Percentiles rank a stretch among this genome's conserved stretches.
phyloP scores from a whole-genome alignment of 768 basidiomycete genomes.

The Strobilomyces confusus region DNA sequence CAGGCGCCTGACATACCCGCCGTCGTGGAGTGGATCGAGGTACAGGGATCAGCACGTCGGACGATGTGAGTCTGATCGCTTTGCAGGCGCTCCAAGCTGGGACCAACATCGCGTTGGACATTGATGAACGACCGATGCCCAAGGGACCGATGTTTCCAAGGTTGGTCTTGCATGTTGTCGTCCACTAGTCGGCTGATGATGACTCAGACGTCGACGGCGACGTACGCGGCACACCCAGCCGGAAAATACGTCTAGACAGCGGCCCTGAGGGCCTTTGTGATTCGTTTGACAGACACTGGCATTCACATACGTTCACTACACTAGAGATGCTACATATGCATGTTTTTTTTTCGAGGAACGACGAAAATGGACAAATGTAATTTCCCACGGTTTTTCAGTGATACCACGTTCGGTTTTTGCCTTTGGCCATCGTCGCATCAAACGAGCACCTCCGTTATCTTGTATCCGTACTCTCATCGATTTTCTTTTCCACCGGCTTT shows the following conservation, averaged over 20 bases:
- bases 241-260: constrained; percentile 4
- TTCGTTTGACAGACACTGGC: not conserved
- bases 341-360: not conserved
- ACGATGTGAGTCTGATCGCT: constrained; percentile 5
- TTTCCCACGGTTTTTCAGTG: constrained; percentile 31
- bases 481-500: constrained; percentile 18
- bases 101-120: constrained; percentile 85
- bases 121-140: constrained; percentile 92
- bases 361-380: not conserved
- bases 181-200: not conserved
- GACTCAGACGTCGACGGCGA: constrained; percentile 26
- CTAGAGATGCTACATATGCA: not conserved
- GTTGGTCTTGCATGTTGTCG: constrained; percentile 29
- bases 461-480: constrained; percentile 33
- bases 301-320: not conserved
- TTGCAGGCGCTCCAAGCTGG: constrained; percentile 85
- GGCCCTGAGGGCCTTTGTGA: not conserved
- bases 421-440: constrained; percentile 28
- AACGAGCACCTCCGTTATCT: constrained; percentile 32
- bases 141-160: constrained; percentile 83
- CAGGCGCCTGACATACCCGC: constrained; percentile 80
- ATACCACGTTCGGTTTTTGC: constrained; percentile 32
- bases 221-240: constrained; percentile 20
- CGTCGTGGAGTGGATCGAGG: constrained; percentile 97
- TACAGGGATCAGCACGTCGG: constrained; percentile 30